A percentile compares a stretch with the other conserved stretches of the same genome.
Evolutionary conservation across 345 rosid genomes (phyloP).

Genomic region (Eucalyptus virginea): DNA sequence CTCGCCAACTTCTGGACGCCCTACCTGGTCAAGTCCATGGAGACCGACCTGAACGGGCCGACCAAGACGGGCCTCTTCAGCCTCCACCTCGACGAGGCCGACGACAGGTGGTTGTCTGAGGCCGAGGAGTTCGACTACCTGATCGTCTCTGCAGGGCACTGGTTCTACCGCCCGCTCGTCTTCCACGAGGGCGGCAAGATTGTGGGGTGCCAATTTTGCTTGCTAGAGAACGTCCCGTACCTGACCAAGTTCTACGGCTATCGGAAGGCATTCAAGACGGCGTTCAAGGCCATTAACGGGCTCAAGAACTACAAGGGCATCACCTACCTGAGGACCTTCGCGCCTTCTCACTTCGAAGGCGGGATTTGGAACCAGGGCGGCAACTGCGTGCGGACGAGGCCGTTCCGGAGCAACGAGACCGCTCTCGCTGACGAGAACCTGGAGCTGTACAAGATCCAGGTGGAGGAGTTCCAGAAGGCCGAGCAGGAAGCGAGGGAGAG

Average conservation of each 20-base stretch:
- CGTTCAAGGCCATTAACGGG: slow-evolving; percentile 48
- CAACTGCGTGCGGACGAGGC: slow-evolving; percentile 44
- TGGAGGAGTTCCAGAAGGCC: slow-evolving; percentile 64
- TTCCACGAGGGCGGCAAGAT: slow-evolving; percentile 31
- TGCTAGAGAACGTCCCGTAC: slow-evolving; percentile 31
- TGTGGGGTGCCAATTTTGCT: slow-evolving; percentile 61
- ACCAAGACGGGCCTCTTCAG: slow-evolving; percentile 30
- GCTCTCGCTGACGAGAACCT: slow-evolving; percentile 25
- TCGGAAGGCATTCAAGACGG: slow-evolving; percentile 51
- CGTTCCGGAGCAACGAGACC: slow-evolving; percentile 42
- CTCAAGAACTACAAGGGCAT: slow-evolving; percentile 43
- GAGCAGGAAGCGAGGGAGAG: slow-evolving; percentile 34
- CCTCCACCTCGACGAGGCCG: slow-evolving; percentile 54
- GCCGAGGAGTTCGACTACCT: slow-evolving; percentile 47
- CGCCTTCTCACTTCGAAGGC: slow-evolving; percentile 73
- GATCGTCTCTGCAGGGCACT: slow-evolving; percentile 63
- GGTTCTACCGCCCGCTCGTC: slow-evolving; percentile 59
- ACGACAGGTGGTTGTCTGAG: slow-evolving; percentile 43
- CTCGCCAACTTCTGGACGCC: slow-evolving; percentile 62
- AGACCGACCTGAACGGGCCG: slow-evolving; percentile 20
- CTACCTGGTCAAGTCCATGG: slow-evolving; percentile 30
- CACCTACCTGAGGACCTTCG: slow-evolving; percentile 48
- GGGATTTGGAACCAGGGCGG: slow-evolving; percentile 88
- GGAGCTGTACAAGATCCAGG: slow-evolving; percentile 50
- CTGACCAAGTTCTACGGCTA: slow-evolving; percentile 53